A percentile compares a stretch with the other conserved stretches of the same genome.
Evolutionary conservation across 139 green algal genomes (phyloP).

Genomic region (Asterochloris erici): DNA sequence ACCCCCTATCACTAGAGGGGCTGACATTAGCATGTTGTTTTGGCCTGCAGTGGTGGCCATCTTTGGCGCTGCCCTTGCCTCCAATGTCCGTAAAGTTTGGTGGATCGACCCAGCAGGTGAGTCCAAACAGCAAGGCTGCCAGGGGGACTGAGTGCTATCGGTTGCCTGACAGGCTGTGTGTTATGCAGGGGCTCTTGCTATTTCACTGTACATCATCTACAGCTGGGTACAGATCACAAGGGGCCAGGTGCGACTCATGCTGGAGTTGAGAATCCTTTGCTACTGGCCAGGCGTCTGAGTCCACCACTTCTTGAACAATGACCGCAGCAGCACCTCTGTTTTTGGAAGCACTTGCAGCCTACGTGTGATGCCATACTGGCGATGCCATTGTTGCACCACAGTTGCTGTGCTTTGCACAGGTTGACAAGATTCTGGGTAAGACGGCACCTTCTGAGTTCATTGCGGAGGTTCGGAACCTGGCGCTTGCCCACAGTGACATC

Average conservation of each 20-base stretch:
- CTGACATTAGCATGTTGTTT: neutral
- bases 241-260: constrained; percentile 38
- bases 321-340: too few species aligned
- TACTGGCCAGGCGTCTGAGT: neutral
- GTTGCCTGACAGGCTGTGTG: constrained; percentile 3
- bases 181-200: constrained; percentile 57
- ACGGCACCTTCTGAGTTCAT: constrained; percentile 51
- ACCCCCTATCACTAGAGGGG: neutral
- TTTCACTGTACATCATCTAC: constrained; percentile 68
- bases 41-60: constrained; percentile 2
- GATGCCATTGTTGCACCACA: neutral
- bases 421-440: constrained; percentile 68
- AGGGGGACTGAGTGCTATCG: neutral
- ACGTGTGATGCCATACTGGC: neutral
- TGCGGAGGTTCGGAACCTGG: constrained; percentile 43
- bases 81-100: constrained; percentile 18
- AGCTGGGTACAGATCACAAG: constrained; percentile 64
- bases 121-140: neutral
- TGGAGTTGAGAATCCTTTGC: neutral
- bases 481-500: constrained; percentile 27
- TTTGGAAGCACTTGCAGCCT: neutral
- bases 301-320: neutral
- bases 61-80: constrained; percentile 26
- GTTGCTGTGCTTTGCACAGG: constrained; percentile 20
- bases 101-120: constrained; percentile 14